Base-by-base conservation (phyloP, 306 rosid species). In the Rosa chinensis region DNA sequence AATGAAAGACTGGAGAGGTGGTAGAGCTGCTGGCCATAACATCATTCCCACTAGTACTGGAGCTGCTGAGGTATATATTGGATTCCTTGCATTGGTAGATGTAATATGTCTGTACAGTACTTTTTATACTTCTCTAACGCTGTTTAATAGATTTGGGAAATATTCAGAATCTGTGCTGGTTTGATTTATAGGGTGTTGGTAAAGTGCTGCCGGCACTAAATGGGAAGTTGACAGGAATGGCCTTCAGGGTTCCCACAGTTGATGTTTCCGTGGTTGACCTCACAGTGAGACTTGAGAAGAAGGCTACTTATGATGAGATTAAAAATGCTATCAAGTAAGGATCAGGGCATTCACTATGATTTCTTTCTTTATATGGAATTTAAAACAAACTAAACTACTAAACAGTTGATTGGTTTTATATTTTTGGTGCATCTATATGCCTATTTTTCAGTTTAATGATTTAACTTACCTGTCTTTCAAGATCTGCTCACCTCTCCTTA, bases 11-110 rank as follows among this genome's bases (percentile, higher is more conserved):
- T 92, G 97, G 97, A 95, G 99, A 80, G 94, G 97, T 80, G 97
- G 99, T 85, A 91, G 99, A 80, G 99, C 98, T 78, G 97, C 99
- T 72, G 92, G 97, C 85, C 88, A 88, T 85, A 95, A 95, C 76
- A 95, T 95, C n/a, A 95, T 95, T 86, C 99, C 97, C 80, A 95
- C 97, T 85, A 92, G 98, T 88, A 95, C 97, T 25, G 97, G 98
- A 75, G 98, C 99, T 80, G 98, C 98, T 20, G 91, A 92, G 98
- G 98, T 94, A 87, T 44, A 39, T 23, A 45, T 42, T 23, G 8
- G 6, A 45, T 4, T 11, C n/a, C 7, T 20, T 32, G 35, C 14
- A 39, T 39, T 18, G 18, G 10, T 39, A 3, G 8, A 7, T 53
- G 61, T 53, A 20, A 53, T 53, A 18, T 53, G 10, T 53, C 23